Base-by-base conservation (phyloP, 139 green algal species). In the Chlamydomonas schloesseri region DNA sequence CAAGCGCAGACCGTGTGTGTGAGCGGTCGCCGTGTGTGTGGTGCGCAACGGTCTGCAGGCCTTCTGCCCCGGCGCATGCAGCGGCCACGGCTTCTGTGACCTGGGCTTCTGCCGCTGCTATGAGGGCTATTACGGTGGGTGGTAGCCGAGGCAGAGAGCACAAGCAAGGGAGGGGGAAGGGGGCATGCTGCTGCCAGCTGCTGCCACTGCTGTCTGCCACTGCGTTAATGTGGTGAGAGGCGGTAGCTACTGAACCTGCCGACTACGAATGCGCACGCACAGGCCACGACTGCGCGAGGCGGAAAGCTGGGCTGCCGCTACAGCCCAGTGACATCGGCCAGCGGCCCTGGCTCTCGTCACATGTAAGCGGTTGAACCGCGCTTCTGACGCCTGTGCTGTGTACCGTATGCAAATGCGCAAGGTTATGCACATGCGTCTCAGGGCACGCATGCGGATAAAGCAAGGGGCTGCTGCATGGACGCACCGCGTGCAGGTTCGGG, bases 31-130 rank as follows among this genome's bases (percentile, higher is more conserved):
- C n/a, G n/a, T n/a, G n/a, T n/a, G n/a, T n/a, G n/a, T n/a, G n/a
- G n/a, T n/a, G n/a, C n/a, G n/a, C 42, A 50, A 50, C 42, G 42
- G 42, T 50, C 42, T 50, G 6, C 5, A 50, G 42, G 42, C 46
- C 4, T 91, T 93, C n/a, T 96, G 93, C 85, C 71, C 88, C 20
- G 93, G 94, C 69, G 92, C 94, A 62, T 96, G 93, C 89, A 90
- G 73, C 34, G 93, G 90, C 0, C 90, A 91, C 33, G 93, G 93
- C 21, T 29, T 58, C 15, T 96, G 93, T 69, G 47, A 81, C 71
- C 72, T 89, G 18, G 93, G 93, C 29, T 96, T 94, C 73, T 96
- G 93, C 88, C 88, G 84, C 31, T 96, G 91, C 73, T 81, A 90
- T 23, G 26, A 65, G 6, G 92, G 90, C 57, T 95, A 86, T 58